Evolutionary conservation across 2,329 filamentous ascomycete species (phyloP).

Genomic region (Rutstroemia sydowiana): DNA sequence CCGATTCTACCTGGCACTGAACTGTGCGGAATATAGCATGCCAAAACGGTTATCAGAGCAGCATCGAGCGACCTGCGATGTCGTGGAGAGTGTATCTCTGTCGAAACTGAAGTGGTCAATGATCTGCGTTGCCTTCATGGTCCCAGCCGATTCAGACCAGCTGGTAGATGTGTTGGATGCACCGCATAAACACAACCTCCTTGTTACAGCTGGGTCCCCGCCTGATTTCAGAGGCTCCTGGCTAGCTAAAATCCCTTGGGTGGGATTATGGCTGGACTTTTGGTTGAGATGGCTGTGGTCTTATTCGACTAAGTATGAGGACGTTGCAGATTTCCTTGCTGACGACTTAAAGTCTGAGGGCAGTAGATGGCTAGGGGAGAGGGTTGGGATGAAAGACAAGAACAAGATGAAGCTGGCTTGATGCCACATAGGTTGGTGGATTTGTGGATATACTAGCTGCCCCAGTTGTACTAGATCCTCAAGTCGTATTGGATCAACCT

Average conservation of each 20-base stretch:
- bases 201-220: constrained; percentile 6
- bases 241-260: constrained; percentile 13
- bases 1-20: background rate
- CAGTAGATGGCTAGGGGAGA: constrained; percentile 29
- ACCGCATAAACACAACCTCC: constrained; percentile 18
- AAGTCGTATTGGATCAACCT: no score
- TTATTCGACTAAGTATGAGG: constrained; percentile 34
- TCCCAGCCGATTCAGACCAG: constrained; percentile 30
- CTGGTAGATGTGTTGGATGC: constrained; percentile 29
- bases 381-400: constrained; percentile 30
- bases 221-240: constrained; percentile 14
- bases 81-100: constrained; percentile 12
- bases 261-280: constrained; percentile 28
- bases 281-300: constrained; percentile 25
- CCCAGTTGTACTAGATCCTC: no score
- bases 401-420: background rate
- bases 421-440: background rate
- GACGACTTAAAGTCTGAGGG: constrained; percentile 30
- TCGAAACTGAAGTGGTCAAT: constrained; percentile 33
- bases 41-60: constrained; percentile 7
- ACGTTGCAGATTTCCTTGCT: constrained; percentile 37
- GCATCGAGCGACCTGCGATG: constrained; percentile 13
- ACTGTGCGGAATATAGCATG: constrained; percentile 2
- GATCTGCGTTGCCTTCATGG: constrained; percentile 33
- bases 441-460: no score